Evolutionary conservation across 2,329 filamentous ascomycete genomes (phyloP), one percentile per base, ranked within the genome.

Genomic region (Cercospora berteroae): DNA sequence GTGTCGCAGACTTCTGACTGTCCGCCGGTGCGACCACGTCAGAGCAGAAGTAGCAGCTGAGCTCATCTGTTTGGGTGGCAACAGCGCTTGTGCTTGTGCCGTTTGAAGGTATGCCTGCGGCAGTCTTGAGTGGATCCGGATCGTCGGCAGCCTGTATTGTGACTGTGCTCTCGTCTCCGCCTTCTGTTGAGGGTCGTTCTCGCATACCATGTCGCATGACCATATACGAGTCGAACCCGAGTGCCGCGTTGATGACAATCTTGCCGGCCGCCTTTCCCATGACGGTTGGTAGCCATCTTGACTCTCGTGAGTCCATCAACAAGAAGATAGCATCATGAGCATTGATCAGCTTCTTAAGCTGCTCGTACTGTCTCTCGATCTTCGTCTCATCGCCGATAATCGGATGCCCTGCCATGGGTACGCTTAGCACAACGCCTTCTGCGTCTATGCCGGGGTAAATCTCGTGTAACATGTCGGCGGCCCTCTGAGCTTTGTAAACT

Each of bases 21-120:
- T 98, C 93, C 69, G 90, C 90, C 23, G 95, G 95, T 6, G 94
- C 92, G 60, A 98, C 94, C 27, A 99, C 94, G 78, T 99, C 95
- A 75, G 96, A 98, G 81, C 95, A 99, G 80, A 98, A 99, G 79
- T 99, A 99, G 80, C 95, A 99, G 9, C 95, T 95, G 27, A 98
- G 84, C 27, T 92, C 88, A 61, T 88, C 83, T 3, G 84, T 62
- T 18, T 69, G 65, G 13, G 68, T 68, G 29, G 68, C 70, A 3
- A 50, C 50, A 13, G 52, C 60, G 29, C 64, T 50, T 3, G 64
- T 39, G 29, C 64, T 50, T 3, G 64, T 39, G 25, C 64, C 60
- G 4, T 65, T 62, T 10, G 72, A 64, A 0, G 70, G 63, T 36
- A 74, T 67, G 33, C 69, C 70, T 1, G 73, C 73, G 13, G 73